Evolutionary conservation across 2,329 filamentous ascomycete genomes (phyloP).

Genomic region (Penicillium sp.): DNA sequence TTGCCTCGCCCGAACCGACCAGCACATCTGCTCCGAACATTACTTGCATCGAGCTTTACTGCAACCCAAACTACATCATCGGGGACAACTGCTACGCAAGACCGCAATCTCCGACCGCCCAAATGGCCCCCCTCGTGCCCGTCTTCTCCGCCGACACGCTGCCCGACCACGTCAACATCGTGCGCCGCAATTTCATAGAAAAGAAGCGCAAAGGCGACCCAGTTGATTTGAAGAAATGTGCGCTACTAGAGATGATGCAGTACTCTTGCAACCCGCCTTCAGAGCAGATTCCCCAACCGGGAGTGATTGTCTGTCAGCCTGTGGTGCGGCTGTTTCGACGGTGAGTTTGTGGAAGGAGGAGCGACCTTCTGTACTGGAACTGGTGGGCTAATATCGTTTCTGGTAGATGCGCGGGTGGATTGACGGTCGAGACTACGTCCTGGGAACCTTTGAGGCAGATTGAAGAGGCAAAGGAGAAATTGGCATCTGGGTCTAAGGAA

Average conservation of each 20-base stretch:
- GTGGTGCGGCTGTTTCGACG: constrained; percentile 58
- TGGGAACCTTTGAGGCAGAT: constrained; percentile 50
- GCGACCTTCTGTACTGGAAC: background rate
- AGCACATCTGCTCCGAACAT: background rate
- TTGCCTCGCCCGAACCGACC: background rate
- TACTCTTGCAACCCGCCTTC: constrained; percentile 59
- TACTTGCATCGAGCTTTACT: background rate
- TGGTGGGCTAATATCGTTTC: background rate
- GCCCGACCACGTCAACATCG: constrained; percentile 50
- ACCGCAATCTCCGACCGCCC: background rate
- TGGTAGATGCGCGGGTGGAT: constrained; percentile 49
- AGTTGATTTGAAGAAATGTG: constrained; percentile 55
- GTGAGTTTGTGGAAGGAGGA: constrained; percentile 47
- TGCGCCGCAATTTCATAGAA: constrained; percentile 46
- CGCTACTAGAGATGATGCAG: constrained; percentile 60
- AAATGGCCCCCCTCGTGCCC: constrained; percentile 58
- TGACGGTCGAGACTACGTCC: constrained; percentile 62
- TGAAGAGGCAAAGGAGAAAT: constrained; percentile 34
- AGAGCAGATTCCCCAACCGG: constrained; percentile 41
- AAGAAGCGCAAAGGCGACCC: constrained; percentile 52
- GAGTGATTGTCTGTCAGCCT: constrained; percentile 55
- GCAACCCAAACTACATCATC: background rate
- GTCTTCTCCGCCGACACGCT: constrained; percentile 55
- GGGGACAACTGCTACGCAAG: background rate
- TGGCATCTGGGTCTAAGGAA: constrained; percentile 27